Percentiles rank a stretch among this genome's conserved stretches.
Evolutionary conservation across 768 basidiomycete species (phyloP).

Genomic region (Amanita pallidorosea): DNA sequence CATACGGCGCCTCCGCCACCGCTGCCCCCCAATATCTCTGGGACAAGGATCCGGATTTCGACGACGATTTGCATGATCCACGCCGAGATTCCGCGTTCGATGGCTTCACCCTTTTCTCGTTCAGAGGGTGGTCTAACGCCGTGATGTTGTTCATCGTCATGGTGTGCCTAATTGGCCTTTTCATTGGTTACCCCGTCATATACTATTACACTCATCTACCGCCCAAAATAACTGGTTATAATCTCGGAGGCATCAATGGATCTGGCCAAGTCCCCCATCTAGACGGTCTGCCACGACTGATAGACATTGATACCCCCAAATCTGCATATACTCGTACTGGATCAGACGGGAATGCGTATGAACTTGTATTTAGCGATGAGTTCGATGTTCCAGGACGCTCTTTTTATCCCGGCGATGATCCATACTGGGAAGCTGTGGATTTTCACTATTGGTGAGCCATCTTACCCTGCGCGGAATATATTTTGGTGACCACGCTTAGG

Average conservation of each 20-base stretch:
- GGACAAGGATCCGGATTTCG: slow-evolving; percentile 81
- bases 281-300: slow-evolving; percentile 50
- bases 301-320: slow-evolving; percentile 71
- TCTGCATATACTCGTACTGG: slow-evolving; percentile 47
- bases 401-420: slow-evolving; percentile 71
- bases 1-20: slow-evolving; percentile 19
- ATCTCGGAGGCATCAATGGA: slow-evolving; percentile 83
- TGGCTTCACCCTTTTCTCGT: slow-evolving; percentile 63
- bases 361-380: slow-evolving; percentile 87
- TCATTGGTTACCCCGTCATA: slow-evolving; percentile 84
- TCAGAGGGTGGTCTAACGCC: slow-evolving; percentile 78
- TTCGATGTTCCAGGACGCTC: slow-evolving; percentile 45
- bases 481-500: slow-evolving; percentile 16
- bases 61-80: slow-evolving; percentile 86
- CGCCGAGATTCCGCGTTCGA: slow-evolving; percentile 53
- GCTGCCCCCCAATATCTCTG: slow-evolving; percentile 65
- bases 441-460: slow-evolving; percentile 68
- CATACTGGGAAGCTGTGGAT: slow-evolving; percentile 83
- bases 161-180: slow-evolving; percentile 61
- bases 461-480: neutral
- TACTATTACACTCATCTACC: slow-evolving; percentile 32
- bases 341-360: slow-evolving; percentile 66
- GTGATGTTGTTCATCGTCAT: slow-evolving; percentile 61
- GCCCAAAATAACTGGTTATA: slow-evolving; percentile 44
- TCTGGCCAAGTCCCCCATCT: slow-evolving; percentile 82